Conservation (phyloP, 1,139 yeast genomes). For the Pichia inconspicua region DNA sequence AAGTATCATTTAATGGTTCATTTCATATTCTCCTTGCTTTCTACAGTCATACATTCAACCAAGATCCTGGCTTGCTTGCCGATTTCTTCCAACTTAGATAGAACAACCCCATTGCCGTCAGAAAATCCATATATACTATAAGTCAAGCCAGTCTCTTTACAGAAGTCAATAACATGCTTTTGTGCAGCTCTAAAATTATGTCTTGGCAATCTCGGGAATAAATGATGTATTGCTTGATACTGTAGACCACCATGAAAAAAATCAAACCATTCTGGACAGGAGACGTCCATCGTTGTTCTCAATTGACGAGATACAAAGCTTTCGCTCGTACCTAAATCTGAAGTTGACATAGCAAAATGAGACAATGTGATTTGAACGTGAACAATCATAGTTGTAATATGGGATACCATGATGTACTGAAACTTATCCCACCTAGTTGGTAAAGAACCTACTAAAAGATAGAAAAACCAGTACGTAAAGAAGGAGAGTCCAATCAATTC, state of each 20-base stretch:
- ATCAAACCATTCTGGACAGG: slow-evolving; percentile 89
- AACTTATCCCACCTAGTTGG: slow-evolving; percentile 42
- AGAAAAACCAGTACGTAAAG: slow-evolving; percentile 73
- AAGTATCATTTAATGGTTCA: not conserved
- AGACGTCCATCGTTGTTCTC: slow-evolving; percentile 92
- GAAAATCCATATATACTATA: slow-evolving; percentile 83
- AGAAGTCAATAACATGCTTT: slow-evolving; percentile 62
- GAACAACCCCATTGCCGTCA: slow-evolving; percentile 65
- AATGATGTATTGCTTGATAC: slow-evolving; percentile 84
- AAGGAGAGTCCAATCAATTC: slow-evolving; percentile 63
- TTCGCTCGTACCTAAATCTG: slow-evolving; percentile 76
- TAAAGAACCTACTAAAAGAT: slow-evolving; percentile 35
- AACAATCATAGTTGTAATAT: slow-evolving; percentile 76
- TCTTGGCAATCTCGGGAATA: slow-evolving; percentile 83
- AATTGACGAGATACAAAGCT: slow-evolving; percentile 76
- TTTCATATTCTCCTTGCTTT: slow-evolving; percentile 1
- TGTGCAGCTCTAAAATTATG: slow-evolving; percentile 77
- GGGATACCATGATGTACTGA: slow-evolving; percentile 62
- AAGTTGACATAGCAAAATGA: slow-evolving; percentile 90
- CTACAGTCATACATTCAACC: slow-evolving; percentile 48
- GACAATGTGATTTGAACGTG: slow-evolving; percentile 88
- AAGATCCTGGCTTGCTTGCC: slow-evolving; percentile 72
- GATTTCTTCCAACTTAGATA: slow-evolving; percentile 62
- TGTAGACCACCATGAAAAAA: slow-evolving; percentile 89
- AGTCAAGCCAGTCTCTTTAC: slow-evolving; percentile 68